Evolutionary conservation across 2,329 filamentous ascomycete species (phyloP), one percentile per base, ranked within the genome.

Genomic region (Fusarium chlamydosporum): DNA sequence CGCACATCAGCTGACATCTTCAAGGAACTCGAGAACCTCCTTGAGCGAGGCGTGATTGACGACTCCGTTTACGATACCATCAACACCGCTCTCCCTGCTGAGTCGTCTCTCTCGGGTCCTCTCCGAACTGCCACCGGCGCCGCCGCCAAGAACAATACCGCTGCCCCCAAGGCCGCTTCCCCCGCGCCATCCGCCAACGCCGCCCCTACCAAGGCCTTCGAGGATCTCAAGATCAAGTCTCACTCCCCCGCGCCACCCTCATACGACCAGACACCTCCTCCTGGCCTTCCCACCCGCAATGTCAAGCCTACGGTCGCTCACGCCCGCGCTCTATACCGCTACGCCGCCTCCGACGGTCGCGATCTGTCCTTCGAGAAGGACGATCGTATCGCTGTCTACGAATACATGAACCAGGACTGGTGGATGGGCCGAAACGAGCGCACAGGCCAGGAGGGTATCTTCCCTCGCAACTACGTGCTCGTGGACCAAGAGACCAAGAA

Each of bases 361-460:
- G 95, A 98, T 78, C 85, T 97, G 67, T 88, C 88, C 4, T 88
- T 98, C 62, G 88, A 93, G 76, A 89, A 91, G 65, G 91, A 94
- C 76, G 95, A 98, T 81, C 85, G 86, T 68, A 85, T 98, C 72
- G 86, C 88, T 61, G 92, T 98, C 23, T 88, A 89, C 70, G 93
- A 97, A 81, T 94, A 97, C 83, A 96, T 97, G 91, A 98, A 98
- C 81, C 89, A 90, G 67, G 94, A 98, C 80, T 98, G 95, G 95
- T 97, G 94, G 93, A 91, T 93, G 85, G 95, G 95, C 72, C 88
- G 88, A 73, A 97, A 97, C 80, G 84, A 91, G 75, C 89, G 93
- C 54, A 97, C 94, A 10, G 91, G 91, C 57, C 82, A 88, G 71
- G 93, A 97, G 81, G 95, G 95, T 74, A 97, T 98, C 78, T 98